Evolutionary conservation across 139 green algal genomes (phyloP).

Genomic region (Haematococcus lacustris): DNA sequence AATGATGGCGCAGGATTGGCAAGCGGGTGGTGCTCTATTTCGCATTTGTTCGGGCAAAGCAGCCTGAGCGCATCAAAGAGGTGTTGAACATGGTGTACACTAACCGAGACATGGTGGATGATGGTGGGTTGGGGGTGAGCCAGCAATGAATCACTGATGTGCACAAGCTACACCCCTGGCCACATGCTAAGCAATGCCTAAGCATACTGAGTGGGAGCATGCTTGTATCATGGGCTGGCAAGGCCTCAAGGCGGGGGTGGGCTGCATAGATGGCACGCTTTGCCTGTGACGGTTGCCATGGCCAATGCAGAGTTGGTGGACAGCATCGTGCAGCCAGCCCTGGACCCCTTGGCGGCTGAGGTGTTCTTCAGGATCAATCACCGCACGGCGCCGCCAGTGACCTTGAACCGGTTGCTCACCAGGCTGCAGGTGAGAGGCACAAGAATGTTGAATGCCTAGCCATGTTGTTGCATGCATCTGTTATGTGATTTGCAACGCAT

Average conservation of each 20-base stretch:
- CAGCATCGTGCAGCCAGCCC: conserved; percentile 40
- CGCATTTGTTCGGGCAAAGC: conserved; percentile 65
- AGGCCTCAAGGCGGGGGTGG: too few relatives aligned
- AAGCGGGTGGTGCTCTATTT: conserved; percentile 54
- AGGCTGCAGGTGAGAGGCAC: conserved; percentile 18
- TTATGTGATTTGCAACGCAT: not conserved
- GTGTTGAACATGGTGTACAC: conserved; percentile 65
- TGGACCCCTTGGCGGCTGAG: conserved; percentile 58
- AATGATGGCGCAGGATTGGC: conserved; percentile 6
- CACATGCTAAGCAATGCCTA: too few relatives aligned
- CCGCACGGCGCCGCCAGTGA: conserved; percentile 18
- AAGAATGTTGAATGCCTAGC: not conserved
- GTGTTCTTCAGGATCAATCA: conserved; percentile 75
- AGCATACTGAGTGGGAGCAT: too few relatives aligned
- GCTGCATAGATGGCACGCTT: too few relatives aligned
- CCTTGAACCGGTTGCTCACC: conserved; percentile 50
- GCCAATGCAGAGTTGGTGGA: conserved; percentile 19
- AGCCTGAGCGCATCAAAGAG: conserved; percentile 59
- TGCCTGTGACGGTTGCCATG: too few relatives aligned
- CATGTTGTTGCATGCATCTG: not conserved
- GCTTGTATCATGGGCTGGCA: too few relatives aligned
- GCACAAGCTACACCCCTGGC: too few relatives aligned
- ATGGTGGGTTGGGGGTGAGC: conserved; percentile 20
- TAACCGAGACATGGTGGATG: conserved; percentile 40
- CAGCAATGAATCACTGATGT: not conserved